phyloP scores from a whole-genome alignment of 2,329 filamentous ascomycete genomes.

The Pyrenophora graminea region DNA sequence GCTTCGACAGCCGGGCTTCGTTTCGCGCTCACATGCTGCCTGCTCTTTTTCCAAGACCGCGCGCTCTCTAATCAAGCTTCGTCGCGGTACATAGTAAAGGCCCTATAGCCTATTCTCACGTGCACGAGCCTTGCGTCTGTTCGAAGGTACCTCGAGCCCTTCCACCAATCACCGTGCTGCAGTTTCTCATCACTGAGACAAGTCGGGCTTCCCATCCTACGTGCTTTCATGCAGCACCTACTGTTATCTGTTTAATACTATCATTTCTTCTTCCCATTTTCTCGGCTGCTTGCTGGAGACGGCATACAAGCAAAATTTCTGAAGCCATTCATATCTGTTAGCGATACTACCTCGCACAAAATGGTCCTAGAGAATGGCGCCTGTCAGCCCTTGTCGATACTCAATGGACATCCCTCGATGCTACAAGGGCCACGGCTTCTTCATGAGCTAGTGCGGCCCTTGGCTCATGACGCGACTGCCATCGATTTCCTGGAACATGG shows the following conservation, averaged over 20 bases:
- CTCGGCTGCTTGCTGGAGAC: neutral
- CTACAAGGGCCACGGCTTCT: constrained; percentile 62
- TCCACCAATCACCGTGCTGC: constrained; percentile 38
- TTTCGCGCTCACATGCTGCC: neutral
- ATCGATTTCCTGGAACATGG: constrained; percentile 66
- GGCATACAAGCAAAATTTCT: neutral
- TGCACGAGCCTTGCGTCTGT: constrained; percentile 24
- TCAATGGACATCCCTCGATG: constrained; percentile 59
- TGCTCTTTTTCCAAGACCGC: constrained; percentile 6
- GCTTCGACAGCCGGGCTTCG: neutral
- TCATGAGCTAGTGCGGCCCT: constrained; percentile 64
- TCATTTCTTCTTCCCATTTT: neutral
- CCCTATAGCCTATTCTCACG: constrained; percentile 27
- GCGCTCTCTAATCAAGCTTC: constrained; percentile 8
- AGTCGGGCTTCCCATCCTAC: constrained; percentile 3
- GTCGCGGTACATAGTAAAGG: constrained; percentile 11
- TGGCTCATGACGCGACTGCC: constrained; percentile 51
- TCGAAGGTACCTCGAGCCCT: constrained; percentile 17
- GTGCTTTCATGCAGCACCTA: neutral
- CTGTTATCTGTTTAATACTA: neutral
- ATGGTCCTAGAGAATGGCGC: constrained; percentile 29
- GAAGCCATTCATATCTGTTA: neutral
- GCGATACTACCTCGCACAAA: constrained; percentile 16
- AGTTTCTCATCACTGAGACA: constrained; percentile 41
- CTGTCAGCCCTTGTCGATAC: constrained; percentile 43